Evolutionary conservation across 2,329 filamentous ascomycete species (phyloP).

Genomic region (Cercospora sp.): DNA sequence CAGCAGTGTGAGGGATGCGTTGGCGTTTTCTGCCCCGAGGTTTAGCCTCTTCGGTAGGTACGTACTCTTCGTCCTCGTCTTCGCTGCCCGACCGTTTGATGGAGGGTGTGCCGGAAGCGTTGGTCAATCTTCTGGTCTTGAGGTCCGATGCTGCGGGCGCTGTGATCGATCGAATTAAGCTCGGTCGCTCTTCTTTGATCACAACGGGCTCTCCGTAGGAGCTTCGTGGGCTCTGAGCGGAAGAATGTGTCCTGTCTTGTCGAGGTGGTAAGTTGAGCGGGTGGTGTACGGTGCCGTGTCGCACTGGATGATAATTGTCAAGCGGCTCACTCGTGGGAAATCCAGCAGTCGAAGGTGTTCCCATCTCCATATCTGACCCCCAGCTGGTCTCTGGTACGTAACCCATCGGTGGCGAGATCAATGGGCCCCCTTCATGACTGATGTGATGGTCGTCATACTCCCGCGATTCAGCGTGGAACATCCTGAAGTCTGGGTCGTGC

Average conservation of each 20-base stretch:
- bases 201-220: constrained; percentile 22
- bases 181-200: constrained; percentile 28
- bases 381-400: constrained; percentile 31
- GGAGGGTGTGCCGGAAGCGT: constrained; percentile 20
- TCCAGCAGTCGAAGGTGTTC: constrained; percentile 32
- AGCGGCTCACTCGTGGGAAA: constrained; percentile 26
- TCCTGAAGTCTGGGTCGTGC: constrained; percentile 33
- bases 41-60: constrained; percentile 26
- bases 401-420: constrained; percentile 31
- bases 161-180: constrained; percentile 30
- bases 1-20: constrained; percentile 41
- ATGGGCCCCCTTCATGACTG: constrained; percentile 21
- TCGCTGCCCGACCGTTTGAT: constrained; percentile 33
- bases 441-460: constrained; percentile 26
- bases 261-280: constrained; percentile 24
- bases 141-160: constrained; percentile 29
- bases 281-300: constrained; percentile 23
- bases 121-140: constrained; percentile 19
- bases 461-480: constrained; percentile 29
- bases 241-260: constrained; percentile 21
- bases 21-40: constrained; percentile 36
- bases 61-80: constrained; percentile 36
- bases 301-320: constrained; percentile 29
- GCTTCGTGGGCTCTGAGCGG: constrained; percentile 30
- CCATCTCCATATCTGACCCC: constrained; percentile 35